Evolutionary conservation across 2,329 filamentous ascomycete genomes (phyloP).

Genomic region (Triangularia verruculosa): DNA sequence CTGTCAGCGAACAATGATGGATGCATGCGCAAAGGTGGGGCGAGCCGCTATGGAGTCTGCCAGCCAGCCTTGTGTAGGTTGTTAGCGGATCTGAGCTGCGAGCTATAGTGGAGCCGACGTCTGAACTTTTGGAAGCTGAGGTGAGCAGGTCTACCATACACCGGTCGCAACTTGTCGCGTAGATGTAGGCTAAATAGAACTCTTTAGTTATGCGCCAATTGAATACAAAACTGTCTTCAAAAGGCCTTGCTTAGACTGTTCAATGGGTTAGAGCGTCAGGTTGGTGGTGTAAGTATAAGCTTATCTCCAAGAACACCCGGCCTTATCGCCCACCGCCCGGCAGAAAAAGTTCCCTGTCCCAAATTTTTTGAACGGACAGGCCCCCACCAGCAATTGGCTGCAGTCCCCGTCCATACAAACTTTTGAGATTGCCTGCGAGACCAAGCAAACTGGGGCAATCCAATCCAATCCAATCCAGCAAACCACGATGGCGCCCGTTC

Average conservation of each 20-base stretch:
- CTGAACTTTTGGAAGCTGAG: neutral
- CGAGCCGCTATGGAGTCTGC: neutral
- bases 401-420: too few relatives aligned
- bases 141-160: neutral
- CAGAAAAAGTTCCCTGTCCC: constrained; percentile 28
- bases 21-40: neutral
- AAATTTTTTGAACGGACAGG: constrained; percentile 19
- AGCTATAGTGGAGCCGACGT: neutral
- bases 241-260: too few relatives aligned
- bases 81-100: neutral
- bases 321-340: constrained; percentile 27
- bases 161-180: neutral
- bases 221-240: too few relatives aligned
- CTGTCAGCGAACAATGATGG: neutral
- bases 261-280: too few relatives aligned
- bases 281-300: neutral
- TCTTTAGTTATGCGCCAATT: too few relatives aligned
- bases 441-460: neutral
- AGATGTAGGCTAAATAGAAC: neutral
- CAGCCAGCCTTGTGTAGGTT: neutral
- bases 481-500: constrained; percentile 43
- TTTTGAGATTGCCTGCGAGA: neutral
- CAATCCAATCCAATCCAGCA: neutral
- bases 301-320: neutral
- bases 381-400: neutral